Evolutionary conservation across 208 protist species (phyloP).

Genomic region (Trichomonas gallinae): DNA sequence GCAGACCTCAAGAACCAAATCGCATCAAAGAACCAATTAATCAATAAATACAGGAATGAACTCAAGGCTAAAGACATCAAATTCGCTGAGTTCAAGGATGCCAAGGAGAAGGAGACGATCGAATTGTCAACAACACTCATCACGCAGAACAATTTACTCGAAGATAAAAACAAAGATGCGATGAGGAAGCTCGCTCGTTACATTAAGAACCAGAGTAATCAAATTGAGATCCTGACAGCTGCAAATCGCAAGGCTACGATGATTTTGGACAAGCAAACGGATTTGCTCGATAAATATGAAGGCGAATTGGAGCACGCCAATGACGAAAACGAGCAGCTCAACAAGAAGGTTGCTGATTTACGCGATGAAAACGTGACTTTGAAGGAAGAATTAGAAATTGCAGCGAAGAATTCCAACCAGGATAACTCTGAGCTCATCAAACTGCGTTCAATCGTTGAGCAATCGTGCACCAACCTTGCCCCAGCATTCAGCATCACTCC

Average conservation of each 20-base stretch:
- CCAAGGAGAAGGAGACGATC: not conserved
- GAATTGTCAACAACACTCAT: not conserved
- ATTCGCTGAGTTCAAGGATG: not conserved
- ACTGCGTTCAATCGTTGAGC: not conserved
- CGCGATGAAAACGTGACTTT: not conserved
- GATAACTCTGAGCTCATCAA: not conserved
- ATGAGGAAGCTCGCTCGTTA: not conserved
- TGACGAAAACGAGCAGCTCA: not conserved
- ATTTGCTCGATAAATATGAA: not conserved
- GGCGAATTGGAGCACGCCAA: not conserved
- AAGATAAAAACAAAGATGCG: not conserved
- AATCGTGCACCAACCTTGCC: not conserved
- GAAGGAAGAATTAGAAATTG: not conserved
- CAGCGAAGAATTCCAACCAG: not conserved
- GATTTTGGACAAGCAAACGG: not conserved
- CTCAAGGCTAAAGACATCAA: not conserved
- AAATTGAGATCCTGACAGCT: not conserved
- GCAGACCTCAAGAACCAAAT: not conserved
- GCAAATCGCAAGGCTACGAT: not conserved
- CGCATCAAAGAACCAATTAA: not conserved
- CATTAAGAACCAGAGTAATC: not conserved
- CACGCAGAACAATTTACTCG: not conserved
- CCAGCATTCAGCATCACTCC: not conserved
- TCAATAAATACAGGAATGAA: not conserved
- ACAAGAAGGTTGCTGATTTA: not conserved